These are phyloP conservation scores for Astragalus membranaceus DNA, from an alignment of 306 rosid species.

Conservation along the genomic window DNA sequence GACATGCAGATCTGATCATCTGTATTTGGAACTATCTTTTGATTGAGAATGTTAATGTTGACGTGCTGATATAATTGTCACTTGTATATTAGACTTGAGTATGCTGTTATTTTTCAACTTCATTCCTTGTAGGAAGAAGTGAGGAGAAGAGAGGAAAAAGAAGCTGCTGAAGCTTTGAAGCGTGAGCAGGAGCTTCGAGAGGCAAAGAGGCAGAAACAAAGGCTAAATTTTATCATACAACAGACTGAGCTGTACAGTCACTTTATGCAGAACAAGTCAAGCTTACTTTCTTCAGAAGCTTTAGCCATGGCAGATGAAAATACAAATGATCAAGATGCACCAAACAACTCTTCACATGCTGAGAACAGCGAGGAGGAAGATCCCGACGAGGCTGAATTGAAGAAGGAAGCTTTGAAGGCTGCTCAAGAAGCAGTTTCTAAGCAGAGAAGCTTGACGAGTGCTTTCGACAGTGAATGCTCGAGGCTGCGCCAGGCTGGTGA, in stretches of 20 bases:
- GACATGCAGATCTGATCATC: background rate
- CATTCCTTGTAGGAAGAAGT: conserved; percentile 62
- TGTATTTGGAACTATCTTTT: conserved; percentile 1
- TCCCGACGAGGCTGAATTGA: conserved; percentile 85
- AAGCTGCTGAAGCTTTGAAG: conserved; percentile 95
- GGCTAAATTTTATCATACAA: conserved; percentile 95
- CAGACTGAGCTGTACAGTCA: conserved; percentile 98
- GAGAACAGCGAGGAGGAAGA: conserved; percentile 62
- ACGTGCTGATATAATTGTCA: conserved; percentile 5
- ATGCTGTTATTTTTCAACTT: conserved; percentile 7
- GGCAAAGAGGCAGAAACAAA: conserved; percentile 98
- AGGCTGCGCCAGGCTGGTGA: conserved; percentile 77
- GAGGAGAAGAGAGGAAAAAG: conserved; percentile 89
- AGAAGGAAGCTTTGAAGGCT: conserved; percentile 88
- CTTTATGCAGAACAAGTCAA: conserved; percentile 96
- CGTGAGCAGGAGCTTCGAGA: conserved; percentile 96
- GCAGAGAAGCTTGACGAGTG: conserved; percentile 78
- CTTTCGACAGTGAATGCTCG: conserved; percentile 80
- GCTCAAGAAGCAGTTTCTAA: conserved; percentile 98
- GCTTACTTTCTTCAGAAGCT: conserved; percentile 58
- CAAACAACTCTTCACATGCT: conserved; percentile 36
- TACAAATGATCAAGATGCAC: conserved; percentile 43
- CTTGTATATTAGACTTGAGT: background rate
- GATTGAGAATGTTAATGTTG: background rate
- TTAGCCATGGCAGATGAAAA: conserved; percentile 46